Evolutionary conservation across 1,139 yeast genomes (phyloP).

Genomic region (Lizanozyma gosingica): DNA sequence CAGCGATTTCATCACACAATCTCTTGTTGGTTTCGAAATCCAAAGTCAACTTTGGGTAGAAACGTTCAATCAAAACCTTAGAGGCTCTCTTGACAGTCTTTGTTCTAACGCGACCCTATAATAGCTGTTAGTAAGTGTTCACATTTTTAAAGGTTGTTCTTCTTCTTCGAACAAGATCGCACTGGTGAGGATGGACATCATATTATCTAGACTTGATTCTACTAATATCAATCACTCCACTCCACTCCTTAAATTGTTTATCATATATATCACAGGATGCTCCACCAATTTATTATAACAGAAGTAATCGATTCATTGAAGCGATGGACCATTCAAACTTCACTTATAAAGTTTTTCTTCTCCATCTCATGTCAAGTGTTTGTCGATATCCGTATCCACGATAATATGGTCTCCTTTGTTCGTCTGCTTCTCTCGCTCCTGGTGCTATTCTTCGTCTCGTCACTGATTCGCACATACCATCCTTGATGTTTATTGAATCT

Average conservation of each 20-base stretch:
- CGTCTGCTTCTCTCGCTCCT: too few relatives aligned
- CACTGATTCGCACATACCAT: conserved; percentile 29
- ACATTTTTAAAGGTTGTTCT: too few relatives aligned
- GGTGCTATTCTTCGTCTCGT: too few relatives aligned
- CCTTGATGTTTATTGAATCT: conserved; percentile 19
- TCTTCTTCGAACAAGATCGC: too few relatives aligned
- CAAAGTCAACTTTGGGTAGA: conserved; percentile 99
- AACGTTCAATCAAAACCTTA: conserved; percentile 98
- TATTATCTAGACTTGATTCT: not conserved
- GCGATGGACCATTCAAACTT: too few relatives aligned
- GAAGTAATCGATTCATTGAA: too few relatives aligned
- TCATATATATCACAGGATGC: not conserved
- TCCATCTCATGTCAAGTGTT: too few relatives aligned
- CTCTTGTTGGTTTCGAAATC: conserved; percentile 99
- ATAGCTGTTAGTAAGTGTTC: conserved; percentile 23
- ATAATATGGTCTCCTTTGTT: too few relatives aligned
- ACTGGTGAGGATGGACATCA: not conserved
- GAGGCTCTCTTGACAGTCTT: conserved; percentile 99
- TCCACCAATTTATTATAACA: too few relatives aligned
- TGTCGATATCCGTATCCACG: too few relatives aligned
- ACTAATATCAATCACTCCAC: not conserved
- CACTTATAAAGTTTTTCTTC: too few relatives aligned
- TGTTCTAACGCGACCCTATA: conserved; percentile 96
- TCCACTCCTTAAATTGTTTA: not conserved
- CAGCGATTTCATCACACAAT: conserved; percentile 96